Evolutionary conservation across 441 rosid genomes (phyloP), one percentile per base, ranked within the genome.

Genomic region (Brassica hybrid): DNA sequence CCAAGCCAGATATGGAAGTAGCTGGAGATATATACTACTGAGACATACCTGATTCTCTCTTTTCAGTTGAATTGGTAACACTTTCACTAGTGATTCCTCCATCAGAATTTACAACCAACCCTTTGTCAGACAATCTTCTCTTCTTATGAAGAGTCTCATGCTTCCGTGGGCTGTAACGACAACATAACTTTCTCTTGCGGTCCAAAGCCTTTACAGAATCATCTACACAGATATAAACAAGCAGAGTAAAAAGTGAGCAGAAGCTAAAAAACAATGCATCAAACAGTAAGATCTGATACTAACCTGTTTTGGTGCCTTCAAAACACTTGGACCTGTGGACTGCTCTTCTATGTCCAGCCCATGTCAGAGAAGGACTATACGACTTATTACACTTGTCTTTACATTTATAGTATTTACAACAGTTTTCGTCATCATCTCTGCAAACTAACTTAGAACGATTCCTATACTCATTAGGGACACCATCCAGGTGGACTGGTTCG

Each of bases 371-470:
- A 75, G 81, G 82, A 85, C 85, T 84, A 76, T 74, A 81, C n/a
- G 79, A 27, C 83, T 81, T 87, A 63, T 80, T 87, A 62, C 83
- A 77, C 79, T 79, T 84, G 71, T 78, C 77, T 70, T 74, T 84
- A 84, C 69, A 54, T 67, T 80, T n/a, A n/a, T n/a, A 83, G 16
- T 19, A 85, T 78, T 85, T 79, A 78, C 73, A 62, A 79, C 48
- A 78, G 45, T 80, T 82, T 84, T 85, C 86, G 4, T 89, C 89
- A 81, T 82, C 84, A 86, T 89, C 88, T 89, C 90, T 90, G 81
- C 60, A 54, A 82, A 78, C 91, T 89, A 91, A 81, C 66, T 84
- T 88, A 80, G 57, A 30, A 69, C 77, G 76, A 67, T 77, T 87
- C 88, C 89, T 85, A 69, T 62, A 84, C 79, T 81, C 87, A 73